These are phyloP conservation scores for Solanum clarkiae DNA, from an alignment of 257 asterid species.

Conservation along the genomic window DNA sequence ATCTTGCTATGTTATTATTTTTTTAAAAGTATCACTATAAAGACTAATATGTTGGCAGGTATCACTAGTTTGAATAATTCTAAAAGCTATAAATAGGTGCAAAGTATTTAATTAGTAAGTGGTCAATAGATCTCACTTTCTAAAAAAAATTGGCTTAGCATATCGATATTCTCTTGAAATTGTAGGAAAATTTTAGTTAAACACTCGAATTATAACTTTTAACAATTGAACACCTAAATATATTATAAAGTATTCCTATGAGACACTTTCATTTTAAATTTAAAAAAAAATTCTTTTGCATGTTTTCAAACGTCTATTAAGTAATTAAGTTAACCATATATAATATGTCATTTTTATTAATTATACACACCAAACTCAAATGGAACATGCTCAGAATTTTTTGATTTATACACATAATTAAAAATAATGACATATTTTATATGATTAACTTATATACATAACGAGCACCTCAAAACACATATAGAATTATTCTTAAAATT, in stretches of 20 bases:
- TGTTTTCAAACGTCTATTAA: background rate
- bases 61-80: too few relatives aligned
- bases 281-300: background rate
- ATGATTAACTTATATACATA: background rate
- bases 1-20: too few relatives aligned
- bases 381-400: background rate
- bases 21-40: too few relatives aligned
- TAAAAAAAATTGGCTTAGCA: background rate
- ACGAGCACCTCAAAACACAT: background rate
- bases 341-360: background rate
- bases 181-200: background rate
- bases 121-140: background rate
- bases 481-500: background rate
- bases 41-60: too few relatives aligned
- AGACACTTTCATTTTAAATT: background rate
- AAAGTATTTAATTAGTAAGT: background rate
- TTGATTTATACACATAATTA: background rate
- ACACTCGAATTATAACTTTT: background rate
- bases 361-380: background rate
- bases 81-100: too few relatives aligned
- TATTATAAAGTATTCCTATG: background rate
- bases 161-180: background rate
- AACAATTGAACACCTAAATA: background rate
- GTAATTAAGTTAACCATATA: background rate
- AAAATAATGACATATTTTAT: background rate